A percentile compares a stretch with the other conserved stretches of the same genome.
These are phyloP conservation scores for Plasmopara halstedii DNA, from an alignment of 352 stramenopile species.

Conservation along the genomic window DNA sequence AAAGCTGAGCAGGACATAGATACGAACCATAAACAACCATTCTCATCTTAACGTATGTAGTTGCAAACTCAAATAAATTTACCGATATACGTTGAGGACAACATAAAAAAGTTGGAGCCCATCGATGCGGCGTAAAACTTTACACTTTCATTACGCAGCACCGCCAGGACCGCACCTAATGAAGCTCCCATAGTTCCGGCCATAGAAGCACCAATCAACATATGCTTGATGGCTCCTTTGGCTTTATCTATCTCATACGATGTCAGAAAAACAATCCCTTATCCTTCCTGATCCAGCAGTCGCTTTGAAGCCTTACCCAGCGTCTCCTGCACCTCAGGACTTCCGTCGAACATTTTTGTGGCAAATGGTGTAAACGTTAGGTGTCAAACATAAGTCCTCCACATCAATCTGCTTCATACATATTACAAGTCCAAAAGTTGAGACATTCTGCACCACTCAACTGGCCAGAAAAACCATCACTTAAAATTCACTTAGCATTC, in stretches of 20 bases:
- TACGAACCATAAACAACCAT: background rate
- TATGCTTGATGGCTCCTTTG: conserved; percentile 57
- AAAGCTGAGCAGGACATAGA: conserved; percentile 32
- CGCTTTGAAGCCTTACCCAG: conserved; percentile 8
- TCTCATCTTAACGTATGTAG: too few species aligned
- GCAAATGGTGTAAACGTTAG: background rate
- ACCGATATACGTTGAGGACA: conserved; percentile 84
- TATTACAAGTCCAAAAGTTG: conserved; percentile 1
- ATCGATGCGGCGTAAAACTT: conserved; percentile 79
- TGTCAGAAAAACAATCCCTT: background rate
- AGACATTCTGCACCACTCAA: conserved; percentile 15
- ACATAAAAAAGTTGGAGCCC: conserved; percentile 78
- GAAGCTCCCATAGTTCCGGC: conserved; percentile 43
- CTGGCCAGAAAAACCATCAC: background rate
- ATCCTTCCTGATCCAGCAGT: background rate
- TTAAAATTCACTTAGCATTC: conserved; percentile 51
- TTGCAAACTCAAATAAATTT: conserved; percentile 1
- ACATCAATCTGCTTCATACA: conserved; percentile 4
- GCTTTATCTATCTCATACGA: conserved; percentile 39
- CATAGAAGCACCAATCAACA: conserved; percentile 56
- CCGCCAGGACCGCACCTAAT: conserved; percentile 50
- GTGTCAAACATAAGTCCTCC: background rate
- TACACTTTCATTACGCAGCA: conserved; percentile 66
- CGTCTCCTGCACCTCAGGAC: conserved; percentile 18
- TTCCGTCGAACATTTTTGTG: conserved; percentile 22